These are phyloP conservation scores for Dalbergia cultrata DNA, from an alignment of 306 rosid genomes.

Conservation along the genomic window DNA sequence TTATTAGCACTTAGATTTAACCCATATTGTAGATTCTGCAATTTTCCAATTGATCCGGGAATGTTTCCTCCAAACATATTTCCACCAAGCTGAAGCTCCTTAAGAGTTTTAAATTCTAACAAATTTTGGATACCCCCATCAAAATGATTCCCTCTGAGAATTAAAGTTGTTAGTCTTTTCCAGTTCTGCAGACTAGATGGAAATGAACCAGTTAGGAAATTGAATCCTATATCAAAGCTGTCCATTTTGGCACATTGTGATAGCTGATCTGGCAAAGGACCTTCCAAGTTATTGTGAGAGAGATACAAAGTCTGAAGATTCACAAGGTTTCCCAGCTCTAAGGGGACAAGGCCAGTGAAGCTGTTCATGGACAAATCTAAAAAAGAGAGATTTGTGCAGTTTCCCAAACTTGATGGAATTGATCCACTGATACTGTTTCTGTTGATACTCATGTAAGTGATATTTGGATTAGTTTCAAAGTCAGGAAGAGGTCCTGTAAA, in stretches of 20 bases:
- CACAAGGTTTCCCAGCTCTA: slow-evolving; percentile 67
- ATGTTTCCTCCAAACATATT: slow-evolving; percentile 76
- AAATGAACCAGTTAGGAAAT: slow-evolving; percentile 72
- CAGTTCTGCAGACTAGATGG: slow-evolving; percentile 68
- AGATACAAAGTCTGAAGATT: slow-evolving; percentile 58
- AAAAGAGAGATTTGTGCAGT: slow-evolving; percentile 59
- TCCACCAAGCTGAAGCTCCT: slow-evolving; percentile 74
- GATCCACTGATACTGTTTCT: slow-evolving; percentile 63
- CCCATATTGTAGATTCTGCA: slow-evolving; percentile 54
- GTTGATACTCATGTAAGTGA: slow-evolving; percentile 55
- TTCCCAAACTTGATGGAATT: slow-evolving; percentile 74
- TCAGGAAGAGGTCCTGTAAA: slow-evolving; percentile 72
- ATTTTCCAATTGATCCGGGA: slow-evolving; percentile 66
- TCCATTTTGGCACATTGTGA: slow-evolving; percentile 64
- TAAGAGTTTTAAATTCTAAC: slow-evolving; percentile 55
- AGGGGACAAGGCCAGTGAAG: slow-evolving; percentile 62
- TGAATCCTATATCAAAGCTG: slow-evolving; percentile 70
- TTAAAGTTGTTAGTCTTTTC: slow-evolving; percentile 57
- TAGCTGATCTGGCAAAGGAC: slow-evolving; percentile 71
- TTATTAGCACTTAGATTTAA: slow-evolving; percentile 81
- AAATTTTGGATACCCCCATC: slow-evolving; percentile 69
- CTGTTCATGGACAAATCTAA: slow-evolving; percentile 66
- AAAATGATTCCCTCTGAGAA: slow-evolving; percentile 68
- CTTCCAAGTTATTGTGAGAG: slow-evolving; percentile 69
- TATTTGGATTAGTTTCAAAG: slow-evolving; percentile 52